phyloP scores from a whole-genome alignment of 306 rosid genomes.

The Senna siamea region DNA sequence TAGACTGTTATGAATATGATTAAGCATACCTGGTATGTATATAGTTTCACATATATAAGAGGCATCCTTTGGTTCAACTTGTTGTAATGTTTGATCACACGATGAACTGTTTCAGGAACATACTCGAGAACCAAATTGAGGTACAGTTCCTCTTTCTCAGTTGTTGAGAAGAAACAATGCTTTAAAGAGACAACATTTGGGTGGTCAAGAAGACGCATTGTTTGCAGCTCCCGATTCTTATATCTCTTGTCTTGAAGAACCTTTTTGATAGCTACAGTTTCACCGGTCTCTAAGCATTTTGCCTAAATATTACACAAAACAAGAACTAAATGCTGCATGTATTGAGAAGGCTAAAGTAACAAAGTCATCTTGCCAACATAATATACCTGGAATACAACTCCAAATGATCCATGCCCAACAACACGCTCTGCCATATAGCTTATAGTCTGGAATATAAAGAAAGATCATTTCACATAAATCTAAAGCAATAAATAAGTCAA shows the following conservation, averaged over 20 bases:
- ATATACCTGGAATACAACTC: constrained; percentile 91
- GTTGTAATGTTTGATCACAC: constrained; percentile 97
- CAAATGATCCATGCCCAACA: constrained; percentile 97
- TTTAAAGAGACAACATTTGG: constrained; percentile 93
- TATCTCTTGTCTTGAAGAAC: constrained; percentile 98
- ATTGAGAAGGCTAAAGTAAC: not conserved
- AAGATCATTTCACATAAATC: constrained; percentile 1
- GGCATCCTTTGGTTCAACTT: constrained; percentile 97
- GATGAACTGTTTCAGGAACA: constrained; percentile 96
- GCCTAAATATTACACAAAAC: constrained; percentile 58
- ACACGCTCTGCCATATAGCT: constrained; percentile 99
- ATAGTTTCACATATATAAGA: constrained; percentile 82
- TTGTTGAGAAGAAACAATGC: constrained; percentile 98
- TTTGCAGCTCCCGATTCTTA: constrained; percentile 94
- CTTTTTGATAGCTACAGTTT: constrained; percentile 97
- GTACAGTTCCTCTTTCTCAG: constrained; percentile 95
- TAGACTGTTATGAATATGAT: not conserved
- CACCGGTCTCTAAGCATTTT: constrained; percentile 95
- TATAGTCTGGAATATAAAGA: constrained; percentile 65
- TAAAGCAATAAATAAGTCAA: not conserved
- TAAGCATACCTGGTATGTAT: constrained; percentile 79
- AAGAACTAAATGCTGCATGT: constrained; percentile 17
- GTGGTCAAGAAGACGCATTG: constrained; percentile 98
- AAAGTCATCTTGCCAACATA: not conserved
- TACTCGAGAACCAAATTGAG: constrained; percentile 95